Percentiles rank a stretch among this genome's conserved stretches.
Evolutionary conservation across 2,329 filamentous ascomycete genomes (phyloP).

Genomic region (Sarocladium kiliense): DNA sequence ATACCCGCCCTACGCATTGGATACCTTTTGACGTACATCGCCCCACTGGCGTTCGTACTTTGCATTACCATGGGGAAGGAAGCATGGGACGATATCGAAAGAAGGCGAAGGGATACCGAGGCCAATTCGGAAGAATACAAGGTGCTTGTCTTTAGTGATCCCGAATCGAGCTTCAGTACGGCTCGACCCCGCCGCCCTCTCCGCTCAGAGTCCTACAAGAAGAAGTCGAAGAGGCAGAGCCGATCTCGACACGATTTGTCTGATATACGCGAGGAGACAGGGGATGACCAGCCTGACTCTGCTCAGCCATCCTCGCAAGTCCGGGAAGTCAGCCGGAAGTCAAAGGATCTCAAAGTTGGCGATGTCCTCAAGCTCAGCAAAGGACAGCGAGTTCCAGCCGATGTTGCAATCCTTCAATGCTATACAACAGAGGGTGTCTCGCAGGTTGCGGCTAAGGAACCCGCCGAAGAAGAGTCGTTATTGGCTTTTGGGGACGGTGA

Average conservation of each 20-base stretch:
- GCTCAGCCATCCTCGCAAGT: conserved; percentile 43
- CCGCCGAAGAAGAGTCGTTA: conserved; percentile 33
- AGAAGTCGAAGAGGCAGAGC: conserved; percentile 24
- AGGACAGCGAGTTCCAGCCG: conserved; percentile 88
- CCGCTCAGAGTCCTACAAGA: conserved; percentile 36
- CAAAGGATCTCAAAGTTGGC: conserved; percentile 84
- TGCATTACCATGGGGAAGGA: conserved; percentile 93
- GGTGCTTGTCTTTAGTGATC: conserved; percentile 66
- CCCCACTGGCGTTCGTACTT: conserved; percentile 86
- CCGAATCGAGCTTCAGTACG: conserved; percentile 32
- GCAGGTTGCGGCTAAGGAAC: conserved; percentile 23
- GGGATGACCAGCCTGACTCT: conserved; percentile 38
- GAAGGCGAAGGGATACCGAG: conserved; percentile 82
- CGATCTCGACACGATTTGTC: conserved; percentile 38
- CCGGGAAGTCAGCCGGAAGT: conserved; percentile 71
- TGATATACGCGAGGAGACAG: conserved; percentile 67
- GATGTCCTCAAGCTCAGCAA: conserved; percentile 92
- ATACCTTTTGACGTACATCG: conserved; percentile 91
- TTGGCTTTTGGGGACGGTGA: conserved; percentile 33
- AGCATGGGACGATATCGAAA: conserved; percentile 85
- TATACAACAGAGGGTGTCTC: conserved; percentile 50
- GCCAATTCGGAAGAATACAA: conserved; percentile 90
- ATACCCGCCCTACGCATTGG: conserved; percentile 88
- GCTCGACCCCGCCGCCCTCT: conserved; percentile 32
- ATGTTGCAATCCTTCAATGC: conserved; percentile 89